Evolutionary conservation across 2,329 filamentous ascomycete genomes (phyloP), one percentile per base, ranked within the genome.

Genomic region (Magnaporthiopsis incrustans): DNA sequence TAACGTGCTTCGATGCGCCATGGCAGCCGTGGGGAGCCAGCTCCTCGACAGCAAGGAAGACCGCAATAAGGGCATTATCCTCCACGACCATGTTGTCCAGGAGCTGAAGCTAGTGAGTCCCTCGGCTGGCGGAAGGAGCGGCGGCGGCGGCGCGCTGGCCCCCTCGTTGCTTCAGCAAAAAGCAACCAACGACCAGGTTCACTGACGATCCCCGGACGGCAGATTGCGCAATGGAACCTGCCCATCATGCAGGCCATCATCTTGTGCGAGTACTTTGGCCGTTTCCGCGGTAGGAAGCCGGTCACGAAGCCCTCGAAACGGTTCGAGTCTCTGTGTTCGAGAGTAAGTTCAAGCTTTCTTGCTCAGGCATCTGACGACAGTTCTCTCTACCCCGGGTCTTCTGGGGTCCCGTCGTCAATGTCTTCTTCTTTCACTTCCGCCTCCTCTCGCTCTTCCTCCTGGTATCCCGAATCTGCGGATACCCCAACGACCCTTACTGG

Each of bases 1-100:
- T 63, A 78, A 82, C 63, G 72, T 81, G 57, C 73, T 85, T 59
- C 77, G 74, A 18, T 84, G 77, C 66, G 81, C 82, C 65, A 85
- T 85, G 82, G 83, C 82, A 27, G 82, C 83, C n/a, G 71, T 85
- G 35, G 83, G 80, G 59, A 80, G 82, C 27, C 82, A 85, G 68
- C 80, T 78, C 66, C 73, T 83, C 63, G 72, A 75, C 61, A 73
- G 76, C 69, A 77, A 76, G 70, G 80, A 82, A 61, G 78, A 84
- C 70, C 80, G 82, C 64, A 75, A 75, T 64, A 78, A 78, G 68
- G 82, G 82, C 33, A 78, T 77, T 62, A 74, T 79, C 64, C 74
- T 85, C 69, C 81, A 85, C 72, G 77, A 79, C 62, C 79, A 79
- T 69, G 82, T 81, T 14, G 80, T 74, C 75, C 75, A 80, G 68